Conservation (phyloP, 768 basidiomycete species). For the Mycena haematopus region DNA sequence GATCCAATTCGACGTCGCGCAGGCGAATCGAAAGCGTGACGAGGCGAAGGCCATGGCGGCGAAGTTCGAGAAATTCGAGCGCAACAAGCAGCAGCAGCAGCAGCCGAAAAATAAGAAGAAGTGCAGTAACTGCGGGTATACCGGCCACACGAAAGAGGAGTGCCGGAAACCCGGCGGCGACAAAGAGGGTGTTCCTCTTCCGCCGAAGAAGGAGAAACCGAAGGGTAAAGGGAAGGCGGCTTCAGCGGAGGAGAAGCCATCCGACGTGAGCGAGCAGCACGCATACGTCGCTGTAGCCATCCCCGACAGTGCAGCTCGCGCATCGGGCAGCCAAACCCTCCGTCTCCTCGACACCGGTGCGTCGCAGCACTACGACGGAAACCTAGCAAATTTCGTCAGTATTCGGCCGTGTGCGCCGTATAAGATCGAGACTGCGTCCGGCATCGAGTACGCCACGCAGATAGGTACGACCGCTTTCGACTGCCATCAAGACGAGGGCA, state of each 20-base stretch:
- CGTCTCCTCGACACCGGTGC: constrained; percentile 15
- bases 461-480: constrained; percentile 11
- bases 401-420: constrained; percentile 2
- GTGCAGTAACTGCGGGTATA: constrained; percentile 6
- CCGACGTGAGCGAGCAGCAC: constrained; percentile 5
- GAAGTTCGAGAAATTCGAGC: constrained; percentile 10
- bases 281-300: no score
- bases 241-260: constrained; percentile 4
- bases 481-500: background rate
- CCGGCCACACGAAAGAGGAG: no score
- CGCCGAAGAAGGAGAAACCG: background rate
- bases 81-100: constrained; percentile 11
- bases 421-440: background rate
- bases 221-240: constrained; percentile 17
- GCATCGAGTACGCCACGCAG: background rate
- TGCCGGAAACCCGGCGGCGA: constrained; percentile 1
- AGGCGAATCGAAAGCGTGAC: no score
- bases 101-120: background rate
- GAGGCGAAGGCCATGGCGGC: no score
- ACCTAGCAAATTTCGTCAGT: background rate
- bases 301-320: no score
- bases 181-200: background rate
- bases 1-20: no score
- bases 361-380: constrained; percentile 15
- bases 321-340: background rate